Evolutionary conservation across 768 basidiomycete genomes (phyloP), one percentile per base, ranked within the genome.

Genomic region (Roridomyces roridus): DNA sequence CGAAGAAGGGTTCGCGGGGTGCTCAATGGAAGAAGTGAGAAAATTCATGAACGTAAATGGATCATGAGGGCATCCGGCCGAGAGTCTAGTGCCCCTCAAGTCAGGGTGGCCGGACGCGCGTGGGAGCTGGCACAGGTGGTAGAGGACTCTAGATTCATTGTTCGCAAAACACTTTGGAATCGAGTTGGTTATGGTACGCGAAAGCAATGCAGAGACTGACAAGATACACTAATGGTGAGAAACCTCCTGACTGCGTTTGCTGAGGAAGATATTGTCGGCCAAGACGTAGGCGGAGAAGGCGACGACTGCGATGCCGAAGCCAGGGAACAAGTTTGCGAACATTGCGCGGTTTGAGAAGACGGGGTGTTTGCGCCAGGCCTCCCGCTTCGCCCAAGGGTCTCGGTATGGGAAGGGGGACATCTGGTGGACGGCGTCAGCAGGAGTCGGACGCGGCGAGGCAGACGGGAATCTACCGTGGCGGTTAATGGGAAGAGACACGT

Each of bases 381-480:
- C 94, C 59, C 87, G 79, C 75, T 91, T 94, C 20, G 92, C 92
- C 95, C 95, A 97, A 46, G 94, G 94, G 71, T 97, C 95, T 73
- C 93, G 88, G 68, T 88, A 95, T n/a, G 87, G 88, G 51, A 78
- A 80, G 59, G 82, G 84, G 47, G 84, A 67, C 86, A 91, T 89
- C 65, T 60, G 66, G 42, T 42, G 48, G 46, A 56, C 31, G 15
- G 18, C 26, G 48, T 59, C 47, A 48, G 41, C 25, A 52, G 55
- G 44, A 24, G n/a, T n/a, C n/a, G n/a, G n/a, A n/a, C n/a, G n/a
- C n/a, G n/a, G n/a, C n/a, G n/a, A n/a, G n/a, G n/a, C n/a, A 29
- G 29, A 31, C 25, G 29, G 6, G 43, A 42, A 35, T 14, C 7
- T 54, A 59, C 58, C 52, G 58, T 59, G 47, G 17, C 4, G 6